Base-by-base conservation (phyloP, 805 yeast genomes). In the Dipodascus albidus region DNA sequence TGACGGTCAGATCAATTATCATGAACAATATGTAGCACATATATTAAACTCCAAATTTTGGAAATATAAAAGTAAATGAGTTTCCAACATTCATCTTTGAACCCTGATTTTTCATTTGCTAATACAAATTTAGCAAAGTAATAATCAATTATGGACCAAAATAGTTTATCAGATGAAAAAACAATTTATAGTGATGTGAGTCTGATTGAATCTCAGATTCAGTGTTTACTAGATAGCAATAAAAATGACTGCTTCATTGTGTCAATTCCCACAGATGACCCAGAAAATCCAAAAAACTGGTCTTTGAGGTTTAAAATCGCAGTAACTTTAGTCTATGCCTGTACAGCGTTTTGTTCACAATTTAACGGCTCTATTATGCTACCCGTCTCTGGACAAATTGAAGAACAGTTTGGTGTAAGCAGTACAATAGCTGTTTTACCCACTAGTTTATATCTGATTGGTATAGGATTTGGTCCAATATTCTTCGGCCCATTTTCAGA, bases 391-490 rank as follows among this genome's bases (percentile, higher is more conserved):
- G 38, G 15, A 9, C 38, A 15, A 15, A 9, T 38, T 6, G 14
- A 14, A 38, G 44, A 47, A 47, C 27, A 52, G 17, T 52, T 48
- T 44, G 47, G 27, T 6, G 56, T 52, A 9, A 19, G 21, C 11
- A 48, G 38, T 14, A 41, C 24, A 1, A 55, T 54, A 0, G 75
- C 81, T 2, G 67, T 77, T 15, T 67, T 83, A 48, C 74, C 78
- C 8, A 75, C 83, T 1, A 73, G 87, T 0, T 65, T 83, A 15
- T 84, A 76, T 59, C 78, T 83, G 9, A 62, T 82, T 50, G 90
- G 89, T 0, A 77, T 82, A 60, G 86, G 85, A 1, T 66, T 79
- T 15, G 90, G 89, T 0, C 86, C 87, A 2, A 68, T 81, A 64
- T 57, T 82, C 14, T 79, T 81, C 76, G 87, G 84, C 1, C 85